Base-by-base conservation (phyloP, 208 protist genomes). In the Leishmania lainsoni region DNA sequence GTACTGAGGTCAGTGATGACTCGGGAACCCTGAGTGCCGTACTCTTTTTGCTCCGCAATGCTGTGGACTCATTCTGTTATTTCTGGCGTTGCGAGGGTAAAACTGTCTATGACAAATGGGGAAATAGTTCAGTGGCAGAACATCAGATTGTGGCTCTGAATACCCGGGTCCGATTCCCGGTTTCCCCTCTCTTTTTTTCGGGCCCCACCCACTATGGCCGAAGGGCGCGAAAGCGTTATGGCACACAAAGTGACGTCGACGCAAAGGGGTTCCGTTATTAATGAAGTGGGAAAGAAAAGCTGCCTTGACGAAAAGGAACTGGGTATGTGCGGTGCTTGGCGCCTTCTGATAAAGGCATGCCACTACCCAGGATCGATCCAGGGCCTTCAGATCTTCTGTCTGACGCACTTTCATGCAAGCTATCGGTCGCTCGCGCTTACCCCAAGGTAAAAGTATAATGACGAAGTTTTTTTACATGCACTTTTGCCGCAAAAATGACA, bases 351-450 rank as follows among this genome's bases (percentile, higher is more conserved):
- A 92, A 92, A 89, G 63, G 26, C 77, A 87, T 95, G 92, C 90
- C 92, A 83, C 82, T 80, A 94, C 92, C 88, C 90, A 89, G 90
- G 89, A 95, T 95, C 90, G 89, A 93, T 91, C 90, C 92, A 95
- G 88, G 89, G 92, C 89, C 92, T 95, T 95, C 88, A 95, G 89
- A 95, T 94, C 90, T 94, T 94, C 92, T 94, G 92, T 95, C 90
- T 94, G 86, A 94, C 86, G 92, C 92, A 94, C 92, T 94, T 90
- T 90, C 92, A 95, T 93, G 89, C 93, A 89, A 94, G 91, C 89
- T 94, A 93, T 94, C 86, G 83, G 81, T 45, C 42, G 42, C 42
- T 45, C 42, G 0, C 42, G 0, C 42, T 45, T 45, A 94, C 87
- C 91, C 93, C 93, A 84, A 94, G 87, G 93, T 93, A 45, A 45